These are phyloP conservation scores for Domatiomyces catenatus DNA, from an alignment of 2,329 filamentous ascomycete genomes.

Conservation along the genomic window DNA sequence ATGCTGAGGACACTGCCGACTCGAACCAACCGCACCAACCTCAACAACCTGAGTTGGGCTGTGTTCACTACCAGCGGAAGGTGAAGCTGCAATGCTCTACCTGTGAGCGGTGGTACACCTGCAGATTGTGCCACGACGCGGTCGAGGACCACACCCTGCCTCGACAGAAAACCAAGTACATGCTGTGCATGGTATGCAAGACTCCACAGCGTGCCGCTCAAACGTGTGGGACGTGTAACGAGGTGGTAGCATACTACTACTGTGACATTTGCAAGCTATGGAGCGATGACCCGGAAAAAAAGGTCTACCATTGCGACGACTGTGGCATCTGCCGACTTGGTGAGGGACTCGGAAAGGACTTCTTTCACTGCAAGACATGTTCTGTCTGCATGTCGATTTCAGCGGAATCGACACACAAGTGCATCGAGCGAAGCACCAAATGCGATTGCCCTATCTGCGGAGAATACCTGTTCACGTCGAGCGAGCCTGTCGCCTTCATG, in stretches of 20 bases:
- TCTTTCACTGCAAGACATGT: constrained; percentile 96
- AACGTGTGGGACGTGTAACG: constrained; percentile 60
- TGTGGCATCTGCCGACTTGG: constrained; percentile 91
- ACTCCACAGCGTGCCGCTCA: constrained; percentile 71
- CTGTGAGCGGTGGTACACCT: constrained; percentile 86
- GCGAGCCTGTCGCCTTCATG: constrained; percentile 81
- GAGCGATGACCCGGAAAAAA: constrained; percentile 82
- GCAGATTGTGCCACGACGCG: constrained; percentile 83
- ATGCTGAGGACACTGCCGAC: constrained; percentile 13
- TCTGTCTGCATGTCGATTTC: constrained; percentile 87
- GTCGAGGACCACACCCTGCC: constrained; percentile 64
- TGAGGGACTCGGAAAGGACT: constrained; percentile 85
- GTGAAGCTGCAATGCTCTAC: constrained; percentile 89
- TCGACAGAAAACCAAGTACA: constrained; percentile 73
- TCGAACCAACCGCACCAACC: constrained; percentile 28
- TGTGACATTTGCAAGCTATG: constrained; percentile 91
- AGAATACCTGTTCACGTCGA: constrained; percentile 90
- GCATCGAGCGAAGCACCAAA: constrained; percentile 85
- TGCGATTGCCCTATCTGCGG: constrained; percentile 94
- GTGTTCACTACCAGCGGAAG: constrained; percentile 85
- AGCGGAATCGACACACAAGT: constrained; percentile 72
- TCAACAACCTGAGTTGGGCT: constrained; percentile 50
- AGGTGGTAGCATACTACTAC: constrained; percentile 73
- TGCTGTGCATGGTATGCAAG: constrained; percentile 93
- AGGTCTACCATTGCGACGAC: constrained; percentile 90